These are phyloP conservation scores for Amanita molliuscula DNA, from an alignment of 768 basidiomycete species.

Conservation along the genomic window DNA sequence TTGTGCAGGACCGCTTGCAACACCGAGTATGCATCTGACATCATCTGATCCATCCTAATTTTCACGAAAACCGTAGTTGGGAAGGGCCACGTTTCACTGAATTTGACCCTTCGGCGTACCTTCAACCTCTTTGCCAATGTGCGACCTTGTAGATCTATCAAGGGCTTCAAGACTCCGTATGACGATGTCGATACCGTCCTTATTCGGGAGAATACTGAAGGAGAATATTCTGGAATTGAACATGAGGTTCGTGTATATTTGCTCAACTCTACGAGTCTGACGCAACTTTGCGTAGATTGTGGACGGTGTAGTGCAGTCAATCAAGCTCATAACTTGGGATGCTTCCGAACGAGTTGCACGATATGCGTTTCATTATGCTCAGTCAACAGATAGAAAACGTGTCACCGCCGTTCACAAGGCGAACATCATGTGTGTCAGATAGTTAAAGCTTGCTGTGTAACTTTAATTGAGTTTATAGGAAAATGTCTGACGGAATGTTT, in stretches of 20 bases:
- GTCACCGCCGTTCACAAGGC: conserved; percentile 99
- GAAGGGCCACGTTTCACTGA: conserved; percentile 97
- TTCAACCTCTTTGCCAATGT: conserved; percentile 99
- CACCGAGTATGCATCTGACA: conserved; percentile 64
- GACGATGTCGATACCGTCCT: conserved; percentile 97
- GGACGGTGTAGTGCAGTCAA: conserved; percentile 97
- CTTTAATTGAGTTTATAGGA: conserved; percentile 41
- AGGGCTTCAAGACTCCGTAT: conserved; percentile 97
- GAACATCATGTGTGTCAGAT: conserved; percentile 79
- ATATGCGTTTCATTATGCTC: conserved; percentile 98
- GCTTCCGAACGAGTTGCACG: conserved; percentile 98
- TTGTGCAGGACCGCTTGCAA: conserved; percentile 80
- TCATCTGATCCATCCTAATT: neutral
- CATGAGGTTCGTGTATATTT: conserved; percentile 62
- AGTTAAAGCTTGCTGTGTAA: neutral
- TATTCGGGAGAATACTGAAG: conserved; percentile 99
- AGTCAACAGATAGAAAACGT: conserved; percentile 72
- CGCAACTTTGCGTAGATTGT: conserved; percentile 49
- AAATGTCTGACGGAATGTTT: conserved; percentile 99
- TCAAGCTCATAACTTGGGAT: conserved; percentile 98
- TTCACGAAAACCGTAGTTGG: conserved; percentile 49
- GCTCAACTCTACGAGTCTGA: neutral
- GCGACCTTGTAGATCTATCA: conserved; percentile 89
- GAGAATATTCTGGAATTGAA: conserved; percentile 99
- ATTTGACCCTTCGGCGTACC: conserved; percentile 91